Conservation (phyloP, 83 land plant species). For the Isoetes engelmannii region DNA sequence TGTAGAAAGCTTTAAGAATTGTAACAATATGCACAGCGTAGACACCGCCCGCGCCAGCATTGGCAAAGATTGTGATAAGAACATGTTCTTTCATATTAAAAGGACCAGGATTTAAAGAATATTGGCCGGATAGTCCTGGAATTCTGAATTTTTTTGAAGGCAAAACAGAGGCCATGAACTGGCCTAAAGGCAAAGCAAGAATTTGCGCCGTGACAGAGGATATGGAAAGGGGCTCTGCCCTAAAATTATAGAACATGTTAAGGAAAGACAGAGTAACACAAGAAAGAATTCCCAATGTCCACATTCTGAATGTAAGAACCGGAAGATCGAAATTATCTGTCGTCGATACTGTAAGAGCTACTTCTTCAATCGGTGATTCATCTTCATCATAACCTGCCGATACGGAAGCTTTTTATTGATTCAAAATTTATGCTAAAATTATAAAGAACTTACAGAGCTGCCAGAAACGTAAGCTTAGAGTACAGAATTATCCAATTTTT, state of each 20-base stretch:
- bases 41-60: conserved; percentile 32
- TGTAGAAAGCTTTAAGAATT: conserved; percentile 38
- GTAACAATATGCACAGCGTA: conserved; percentile 43
- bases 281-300: conserved; percentile 38
- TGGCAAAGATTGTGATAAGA: conserved; percentile 52
- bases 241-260: conserved; percentile 46
- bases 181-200: conserved; percentile 34
- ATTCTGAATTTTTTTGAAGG: conserved; percentile 19
- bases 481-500: too few species aligned
- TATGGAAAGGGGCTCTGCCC: conserved; percentile 27
- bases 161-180: conserved; percentile 41
- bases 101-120: conserved; percentile 28
- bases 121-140: conserved; percentile 31
- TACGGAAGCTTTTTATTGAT: too few species aligned
- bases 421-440: too few species aligned
- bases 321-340: conserved; percentile 47
- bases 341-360: conserved; percentile 42
- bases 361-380: conserved; percentile 45
- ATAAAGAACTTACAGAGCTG: too few species aligned
- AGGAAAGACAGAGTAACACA: conserved; percentile 39
- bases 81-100: conserved; percentile 37
- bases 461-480: too few species aligned
- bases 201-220: conserved; percentile 43
- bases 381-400: conserved; percentile 5
- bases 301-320: conserved; percentile 48